Evolutionary conservation across 192 early-diverging fungal genomes (phyloP), one percentile per base, ranked within the genome.

Genomic region (Thamnidium elegans): DNA sequence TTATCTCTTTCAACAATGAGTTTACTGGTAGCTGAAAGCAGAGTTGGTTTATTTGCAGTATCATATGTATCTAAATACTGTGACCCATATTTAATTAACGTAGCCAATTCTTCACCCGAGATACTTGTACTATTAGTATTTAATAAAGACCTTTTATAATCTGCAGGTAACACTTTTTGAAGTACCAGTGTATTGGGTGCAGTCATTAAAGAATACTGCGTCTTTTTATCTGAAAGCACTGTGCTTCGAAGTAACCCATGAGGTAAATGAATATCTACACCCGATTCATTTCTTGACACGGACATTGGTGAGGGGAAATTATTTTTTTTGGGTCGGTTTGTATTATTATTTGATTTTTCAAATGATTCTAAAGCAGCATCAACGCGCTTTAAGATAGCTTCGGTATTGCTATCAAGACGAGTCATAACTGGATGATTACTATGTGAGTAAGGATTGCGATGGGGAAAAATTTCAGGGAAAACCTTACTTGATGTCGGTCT

Each of bases 171-270:
- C 13, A 64, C 51, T 8, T 45, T 64, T 45, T 54, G 48, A 7
- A 64, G 21, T 0, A 64, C 63, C 23, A 52, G 13, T 11, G 51
- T 42, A 31, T 42, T 42, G 2, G 63, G 51, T 0, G 50, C 51
- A 8, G 58, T 45, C 63, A 64, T 64, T 17, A 64, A 21, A 8
- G 63, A 43, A 46, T 64, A 64, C 21, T 64, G 63, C 7, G 21
- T 44, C 26, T 64, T 46, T 2, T 21, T 50, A 21, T 64, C 30
- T 23, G 63, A 51, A 17, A 64, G 34, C 1, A n/a, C n/a, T 8
- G 63, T 64, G 11, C 51, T 54, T 54, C 63, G 31, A 0, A 64
- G 20, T 4, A 64, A 31, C 0, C 63, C 63, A 54, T 64, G 63
- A 3, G 63, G 63, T 17, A 64, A 30, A 17, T 52, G 34, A 1